phyloP scores from a whole-genome alignment of 164 flowering plant genomes.

The Warburgia ugandensis region DNA sequence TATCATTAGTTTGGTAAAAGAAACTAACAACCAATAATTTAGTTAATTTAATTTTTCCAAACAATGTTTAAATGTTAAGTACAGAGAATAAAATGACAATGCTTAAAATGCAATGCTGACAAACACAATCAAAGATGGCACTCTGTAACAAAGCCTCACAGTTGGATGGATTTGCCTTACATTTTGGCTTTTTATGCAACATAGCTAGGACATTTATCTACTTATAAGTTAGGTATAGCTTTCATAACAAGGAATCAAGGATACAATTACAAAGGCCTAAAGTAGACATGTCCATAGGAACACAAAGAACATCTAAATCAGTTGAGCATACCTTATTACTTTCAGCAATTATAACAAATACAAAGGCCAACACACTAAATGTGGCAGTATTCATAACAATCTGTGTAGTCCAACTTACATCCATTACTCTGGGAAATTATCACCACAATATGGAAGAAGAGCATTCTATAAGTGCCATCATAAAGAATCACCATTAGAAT shows the following conservation, averaged over 20 bases:
- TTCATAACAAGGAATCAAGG: too few relatives aligned
- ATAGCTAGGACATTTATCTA: too few relatives aligned
- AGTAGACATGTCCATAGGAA: too few relatives aligned
- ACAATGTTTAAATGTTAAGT: too few relatives aligned
- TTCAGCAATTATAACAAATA: conserved; percentile 58
- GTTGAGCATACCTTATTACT: conserved; percentile 50
- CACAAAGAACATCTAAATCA: too few relatives aligned
- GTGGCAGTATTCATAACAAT: conserved; percentile 30
- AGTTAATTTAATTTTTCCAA: too few relatives aligned
- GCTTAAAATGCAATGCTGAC: conserved; percentile 67
- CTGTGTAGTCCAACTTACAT: conserved; percentile 14
- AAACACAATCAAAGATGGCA: conserved; percentile 47
- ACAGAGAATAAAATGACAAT: not conserved
- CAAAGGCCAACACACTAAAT: conserved; percentile 40
- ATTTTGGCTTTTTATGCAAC: too few relatives aligned
- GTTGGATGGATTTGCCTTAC: conserved; percentile 62
- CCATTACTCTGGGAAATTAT: conserved; percentile 13
- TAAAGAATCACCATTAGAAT: too few relatives aligned
- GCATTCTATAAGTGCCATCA: conserved; percentile 4
- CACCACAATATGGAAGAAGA: not conserved
- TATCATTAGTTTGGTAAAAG: too few relatives aligned
- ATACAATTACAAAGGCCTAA: too few relatives aligned
- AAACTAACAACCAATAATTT: too few relatives aligned
- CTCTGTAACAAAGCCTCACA: conserved; percentile 46
- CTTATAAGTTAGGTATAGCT: conserved; percentile 70